phyloP scores from a whole-genome alignment of 2,329 filamentous ascomycete species.

The Claviceps arundinis region DNA sequence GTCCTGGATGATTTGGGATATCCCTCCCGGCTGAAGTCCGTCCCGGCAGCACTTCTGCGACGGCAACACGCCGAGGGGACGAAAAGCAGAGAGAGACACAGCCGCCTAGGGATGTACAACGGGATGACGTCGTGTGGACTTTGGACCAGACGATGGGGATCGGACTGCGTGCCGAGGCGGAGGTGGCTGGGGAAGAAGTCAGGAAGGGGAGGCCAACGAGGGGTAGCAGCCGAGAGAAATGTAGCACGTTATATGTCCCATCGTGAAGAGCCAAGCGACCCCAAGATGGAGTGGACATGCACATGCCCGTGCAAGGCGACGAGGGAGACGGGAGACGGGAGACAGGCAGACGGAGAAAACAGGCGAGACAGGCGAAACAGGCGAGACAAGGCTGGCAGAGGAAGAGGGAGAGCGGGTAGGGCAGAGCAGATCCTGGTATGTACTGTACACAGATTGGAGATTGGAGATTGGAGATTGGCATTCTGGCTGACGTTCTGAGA shows the following conservation, averaged over 20 bases:
- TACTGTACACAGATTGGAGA: too few species aligned
- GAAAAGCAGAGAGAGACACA: neutral
- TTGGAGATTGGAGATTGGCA: too few species aligned
- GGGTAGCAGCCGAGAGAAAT: neutral
- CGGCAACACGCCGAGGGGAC: neutral
- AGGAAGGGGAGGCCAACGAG: neutral
- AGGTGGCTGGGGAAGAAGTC: neutral
- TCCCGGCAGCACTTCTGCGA: neutral
- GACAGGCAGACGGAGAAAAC: neutral
- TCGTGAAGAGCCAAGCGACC: slow-evolving; percentile 2
- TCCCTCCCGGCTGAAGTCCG: neutral
- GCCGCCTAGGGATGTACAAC: neutral
- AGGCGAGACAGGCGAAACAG: neutral
- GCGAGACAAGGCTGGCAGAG: neutral
- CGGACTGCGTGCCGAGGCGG: neutral
- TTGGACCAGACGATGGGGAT: neutral
- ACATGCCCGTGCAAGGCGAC: neutral
- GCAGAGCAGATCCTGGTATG: neutral
- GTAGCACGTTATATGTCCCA: slow-evolving; percentile 5
- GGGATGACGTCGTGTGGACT: neutral
- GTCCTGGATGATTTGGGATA: slow-evolving; percentile 1
- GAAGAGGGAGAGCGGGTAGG: neutral
- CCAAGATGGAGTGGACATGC: neutral
- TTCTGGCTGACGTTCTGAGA: too few species aligned
- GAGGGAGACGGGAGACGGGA: neutral